Evolutionary conservation across 257 asterid species (phyloP).

Genomic region (Leonotis leonurus): DNA sequence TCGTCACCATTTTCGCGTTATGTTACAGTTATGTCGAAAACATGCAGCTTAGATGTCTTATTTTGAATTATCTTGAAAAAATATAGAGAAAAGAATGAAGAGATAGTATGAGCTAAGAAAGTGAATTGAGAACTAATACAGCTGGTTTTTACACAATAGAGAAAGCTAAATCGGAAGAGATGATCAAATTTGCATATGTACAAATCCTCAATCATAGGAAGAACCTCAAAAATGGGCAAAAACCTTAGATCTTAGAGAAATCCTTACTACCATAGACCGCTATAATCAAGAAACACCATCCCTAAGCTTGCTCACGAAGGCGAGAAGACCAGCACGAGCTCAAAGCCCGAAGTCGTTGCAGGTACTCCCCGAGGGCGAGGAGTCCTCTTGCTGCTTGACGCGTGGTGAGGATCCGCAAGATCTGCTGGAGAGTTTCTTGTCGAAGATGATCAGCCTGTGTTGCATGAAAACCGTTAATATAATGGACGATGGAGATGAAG

Average conservation of each 20-base stretch:
- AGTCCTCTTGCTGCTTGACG: constrained; percentile 43
- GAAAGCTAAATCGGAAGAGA: background rate
- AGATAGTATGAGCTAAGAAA: background rate
- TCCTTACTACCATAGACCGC: background rate
- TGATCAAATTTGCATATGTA: constrained; percentile 9
- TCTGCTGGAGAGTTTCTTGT: constrained; percentile 42
- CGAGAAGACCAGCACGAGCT: constrained; percentile 42
- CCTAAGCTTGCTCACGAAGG: constrained; percentile 14
- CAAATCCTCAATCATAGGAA: constrained; percentile 28
- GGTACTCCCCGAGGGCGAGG: constrained; percentile 47
- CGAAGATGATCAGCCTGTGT: constrained; percentile 53
- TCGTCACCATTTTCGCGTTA: background rate
- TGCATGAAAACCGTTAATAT: background rate
- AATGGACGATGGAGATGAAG: background rate
- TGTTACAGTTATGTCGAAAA: background rate
- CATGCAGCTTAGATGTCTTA: background rate
- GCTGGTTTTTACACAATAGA: background rate
- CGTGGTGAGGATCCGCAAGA: constrained; percentile 29
- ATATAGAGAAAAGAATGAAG: background rate
- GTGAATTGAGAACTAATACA: background rate
- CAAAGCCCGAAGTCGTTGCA: constrained; percentile 39
- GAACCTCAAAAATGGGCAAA: constrained; percentile 19
- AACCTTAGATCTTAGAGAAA: background rate
- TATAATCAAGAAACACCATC: background rate
- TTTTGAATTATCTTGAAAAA: background rate